A percentile compares a stretch with the other conserved stretches of the same genome.
phyloP scores from a whole-genome alignment of 176 grass and related monocot genomes.

The Triticum aestivum region DNA sequence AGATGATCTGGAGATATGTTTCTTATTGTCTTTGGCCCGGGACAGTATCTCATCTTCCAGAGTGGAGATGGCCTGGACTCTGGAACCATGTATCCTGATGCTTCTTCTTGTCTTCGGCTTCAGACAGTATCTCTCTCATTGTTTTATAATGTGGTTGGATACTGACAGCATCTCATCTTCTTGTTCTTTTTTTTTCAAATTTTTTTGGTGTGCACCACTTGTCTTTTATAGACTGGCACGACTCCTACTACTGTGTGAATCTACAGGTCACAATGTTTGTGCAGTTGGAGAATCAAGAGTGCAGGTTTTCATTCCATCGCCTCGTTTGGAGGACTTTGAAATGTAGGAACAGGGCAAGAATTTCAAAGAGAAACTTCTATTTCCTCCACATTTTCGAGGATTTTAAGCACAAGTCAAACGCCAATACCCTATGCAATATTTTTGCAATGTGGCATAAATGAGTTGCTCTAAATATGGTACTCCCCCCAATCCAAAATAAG shows the following conservation, averaged over 20 bases:
- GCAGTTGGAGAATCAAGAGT: neutral
- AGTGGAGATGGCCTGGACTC: neutral
- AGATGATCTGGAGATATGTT: neutral
- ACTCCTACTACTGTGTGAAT: neutral
- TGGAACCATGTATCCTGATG: neutral
- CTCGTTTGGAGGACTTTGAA: neutral
- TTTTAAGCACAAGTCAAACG: neutral
- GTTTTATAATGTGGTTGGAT: slow-evolving; percentile 13
- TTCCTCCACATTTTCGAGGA: neutral
- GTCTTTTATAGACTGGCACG: neutral
- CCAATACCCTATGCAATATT: neutral
- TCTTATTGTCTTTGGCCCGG: slow-evolving; percentile 16
- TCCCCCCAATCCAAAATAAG: too few species aligned
- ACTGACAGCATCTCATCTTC: neutral
- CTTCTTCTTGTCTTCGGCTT: slow-evolving; percentile 30
- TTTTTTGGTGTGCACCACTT: neutral
- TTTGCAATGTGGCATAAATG: neutral
- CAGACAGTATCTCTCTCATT: neutral
- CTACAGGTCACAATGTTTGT: neutral
- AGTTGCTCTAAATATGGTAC: neutral
- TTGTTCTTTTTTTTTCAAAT: neutral
- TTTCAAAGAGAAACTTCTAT: neutral
- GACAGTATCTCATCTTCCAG: neutral
- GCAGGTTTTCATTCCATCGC: neutral
- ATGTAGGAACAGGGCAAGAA: neutral